Percentiles rank a stretch among this genome's conserved stretches.
These are phyloP conservation scores for Salinomyces thailandicus DNA, from an alignment of 2,329 filamentous ascomycete species.

Conservation along the genomic window DNA sequence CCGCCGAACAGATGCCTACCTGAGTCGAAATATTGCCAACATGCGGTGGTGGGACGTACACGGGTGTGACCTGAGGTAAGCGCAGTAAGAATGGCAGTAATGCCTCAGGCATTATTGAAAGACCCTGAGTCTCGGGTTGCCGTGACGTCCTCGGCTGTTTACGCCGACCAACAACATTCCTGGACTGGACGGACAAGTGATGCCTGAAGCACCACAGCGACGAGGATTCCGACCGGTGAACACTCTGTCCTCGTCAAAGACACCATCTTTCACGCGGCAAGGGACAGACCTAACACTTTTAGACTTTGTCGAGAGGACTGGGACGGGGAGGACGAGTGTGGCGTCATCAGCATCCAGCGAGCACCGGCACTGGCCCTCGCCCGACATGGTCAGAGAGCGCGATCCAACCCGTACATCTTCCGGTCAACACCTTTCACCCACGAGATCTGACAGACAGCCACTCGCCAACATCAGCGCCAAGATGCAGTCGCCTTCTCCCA, in stretches of 20 bases:
- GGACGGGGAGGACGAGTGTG: too few species aligned
- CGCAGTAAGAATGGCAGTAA: too few species aligned
- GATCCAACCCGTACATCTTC: conserved; percentile 13
- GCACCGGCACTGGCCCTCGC: background rate
- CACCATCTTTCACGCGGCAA: conserved; percentile 7
- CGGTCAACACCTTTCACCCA: conserved; percentile 12
- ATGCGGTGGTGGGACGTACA: background rate
- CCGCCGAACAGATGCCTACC: background rate
- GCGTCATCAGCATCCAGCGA: too few species aligned
- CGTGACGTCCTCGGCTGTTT: background rate
- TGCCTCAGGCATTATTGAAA: too few species aligned
- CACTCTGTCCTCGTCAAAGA: conserved; percentile 12
- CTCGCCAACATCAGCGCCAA: conserved; percentile 25
- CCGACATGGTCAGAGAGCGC: conserved; percentile 17
- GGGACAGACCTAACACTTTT: too few species aligned
- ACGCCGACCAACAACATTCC: background rate
- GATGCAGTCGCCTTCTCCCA: conserved; percentile 21
- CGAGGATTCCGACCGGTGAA: conserved; percentile 12
- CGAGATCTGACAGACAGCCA: conserved; percentile 16
- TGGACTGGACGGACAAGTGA: background rate
- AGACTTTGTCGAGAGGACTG: too few species aligned
- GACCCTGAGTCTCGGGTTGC: too few species aligned
- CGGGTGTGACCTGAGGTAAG: too few species aligned
- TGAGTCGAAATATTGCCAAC: background rate
- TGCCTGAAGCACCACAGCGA: background rate